Evolutionary conservation across 441 rosid genomes (phyloP), one percentile per base, ranked within the genome.

Genomic region (Adansonia grandidieri): DNA sequence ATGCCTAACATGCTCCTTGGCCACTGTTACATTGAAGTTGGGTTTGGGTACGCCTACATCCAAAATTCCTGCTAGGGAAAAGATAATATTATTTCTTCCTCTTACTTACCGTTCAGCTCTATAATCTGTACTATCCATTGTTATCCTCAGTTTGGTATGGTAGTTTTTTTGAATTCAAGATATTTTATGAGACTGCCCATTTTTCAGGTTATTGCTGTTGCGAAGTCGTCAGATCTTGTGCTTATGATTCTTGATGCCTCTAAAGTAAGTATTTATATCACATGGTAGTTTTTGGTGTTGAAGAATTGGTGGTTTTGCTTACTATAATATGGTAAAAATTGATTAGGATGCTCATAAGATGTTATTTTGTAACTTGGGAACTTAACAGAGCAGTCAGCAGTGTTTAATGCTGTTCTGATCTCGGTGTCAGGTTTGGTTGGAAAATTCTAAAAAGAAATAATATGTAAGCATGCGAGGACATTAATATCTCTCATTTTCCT

Each of bases 171-270:
- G n/a, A 28, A 61, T 76, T 67, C 66, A 66, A 63, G 65, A 56
- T 78, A 17, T 48, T 71, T 81, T 77, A 74, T 15, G 20, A 58
- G 40, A 63, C 77, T 84, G 54, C 81, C 68, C 74, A 72, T 78
- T 42, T 86, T 80, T 83, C 88, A 97, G 99, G 99, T 97, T 81
- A 96, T 96, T 85, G 99, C 98, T 78, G 99, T 97, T 83, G 77
- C 99, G 53, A 97, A 97, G 85, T 94, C 97, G 73, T 94, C 99
- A 5, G 99, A 94, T 86, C 93, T 93, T 77, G 98, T 97, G 74
- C 87, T 93, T 91, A 94, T 97, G 99, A 97, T 97, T 86, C 98
- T 97, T 85, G 99, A 97, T 89, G 98, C 97, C 84, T 95, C 98
- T 77, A 94, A 93, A 88, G 99, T 94, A 86, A 88, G 96, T 87